Evolutionary conservation across 257 asterid genomes (phyloP).

Genomic region (Solanum lignicaule): DNA sequence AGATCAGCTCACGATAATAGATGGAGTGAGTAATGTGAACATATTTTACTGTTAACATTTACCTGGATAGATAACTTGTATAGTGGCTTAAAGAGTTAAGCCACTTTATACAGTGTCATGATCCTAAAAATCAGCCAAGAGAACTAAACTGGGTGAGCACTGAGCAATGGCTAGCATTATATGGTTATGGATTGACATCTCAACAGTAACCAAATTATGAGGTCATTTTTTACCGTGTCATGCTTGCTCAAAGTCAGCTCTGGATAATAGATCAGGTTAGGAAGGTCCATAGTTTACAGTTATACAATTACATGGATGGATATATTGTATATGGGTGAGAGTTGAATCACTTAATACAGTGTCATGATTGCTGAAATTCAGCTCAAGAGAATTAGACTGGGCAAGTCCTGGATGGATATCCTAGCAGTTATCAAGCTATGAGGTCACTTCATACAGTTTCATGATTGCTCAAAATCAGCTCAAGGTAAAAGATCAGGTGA

Average conservation of each 20-base stretch:
- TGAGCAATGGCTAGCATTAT: not conserved
- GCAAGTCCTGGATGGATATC: not conserved
- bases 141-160: not conserved
- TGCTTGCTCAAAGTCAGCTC: not conserved
- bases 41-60: not conserved
- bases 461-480: not conserved
- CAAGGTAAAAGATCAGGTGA: not conserved
- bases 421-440: not conserved
- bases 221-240: not conserved
- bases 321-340: not conserved
- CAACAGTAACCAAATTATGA: not conserved
- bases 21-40: not conserved
- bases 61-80: not conserved
- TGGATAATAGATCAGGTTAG: not conserved
- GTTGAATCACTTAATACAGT: not conserved
- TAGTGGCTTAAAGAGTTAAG: not conserved
- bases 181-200: not conserved
- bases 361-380: not conserved
- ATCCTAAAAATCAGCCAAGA: not conserved
- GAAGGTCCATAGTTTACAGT: not conserved
- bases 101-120: not conserved
- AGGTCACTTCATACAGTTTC: not conserved
- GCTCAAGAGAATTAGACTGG: not conserved
- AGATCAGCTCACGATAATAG: not conserved
- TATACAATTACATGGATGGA: not conserved